Evolutionary conservation across 2,329 filamentous ascomycete species (phyloP).

Genomic region (Beauveria sp.): DNA sequence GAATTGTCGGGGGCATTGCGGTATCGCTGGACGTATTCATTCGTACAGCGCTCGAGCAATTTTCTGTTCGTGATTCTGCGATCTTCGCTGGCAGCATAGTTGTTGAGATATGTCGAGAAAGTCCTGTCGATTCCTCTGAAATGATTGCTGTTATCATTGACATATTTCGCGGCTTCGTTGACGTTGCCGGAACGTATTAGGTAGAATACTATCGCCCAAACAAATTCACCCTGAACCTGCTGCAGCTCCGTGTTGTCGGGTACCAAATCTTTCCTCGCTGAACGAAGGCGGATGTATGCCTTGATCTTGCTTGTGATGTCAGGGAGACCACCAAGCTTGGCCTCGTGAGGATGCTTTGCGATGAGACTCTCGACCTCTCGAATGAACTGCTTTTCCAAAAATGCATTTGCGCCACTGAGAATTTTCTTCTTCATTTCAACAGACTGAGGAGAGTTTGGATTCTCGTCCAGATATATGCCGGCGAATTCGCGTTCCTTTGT

Average conservation of each 20-base stretch:
- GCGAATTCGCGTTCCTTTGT: slow-evolving; percentile 71
- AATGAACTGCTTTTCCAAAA: slow-evolving; percentile 76
- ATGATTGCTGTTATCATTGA: slow-evolving; percentile 67
- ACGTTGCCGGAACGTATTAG: slow-evolving; percentile 79
- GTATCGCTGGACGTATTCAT: slow-evolving; percentile 78
- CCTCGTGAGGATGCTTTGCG: slow-evolving; percentile 76
- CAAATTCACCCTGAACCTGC: slow-evolving; percentile 71
- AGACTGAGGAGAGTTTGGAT: slow-evolving; percentile 54
- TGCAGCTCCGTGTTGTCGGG: slow-evolving; percentile 76
- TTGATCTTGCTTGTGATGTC: slow-evolving; percentile 85
- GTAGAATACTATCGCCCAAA: slow-evolving; percentile 93
- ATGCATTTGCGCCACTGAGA: slow-evolving; percentile 68
- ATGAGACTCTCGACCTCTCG: slow-evolving; percentile 70
- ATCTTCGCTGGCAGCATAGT: slow-evolving; percentile 71
- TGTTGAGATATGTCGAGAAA: slow-evolving; percentile 80
- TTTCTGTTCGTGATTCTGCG: slow-evolving; percentile 65
- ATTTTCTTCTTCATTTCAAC: slow-evolving; percentile 70
- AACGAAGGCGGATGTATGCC: slow-evolving; percentile 79
- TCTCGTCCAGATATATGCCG: slow-evolving; percentile 68
- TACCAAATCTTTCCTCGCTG: slow-evolving; percentile 73
- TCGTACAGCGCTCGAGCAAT: slow-evolving; percentile 78
- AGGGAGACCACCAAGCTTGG: slow-evolving; percentile 81
- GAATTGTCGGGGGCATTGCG: slow-evolving; percentile 80
- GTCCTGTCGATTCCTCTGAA: slow-evolving; percentile 89
- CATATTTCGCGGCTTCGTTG: slow-evolving; percentile 77